These are phyloP conservation scores for Podospora comata DNA, from an alignment of 495 filamentous ascomycete genomes.

Conservation along the genomic window DNA sequence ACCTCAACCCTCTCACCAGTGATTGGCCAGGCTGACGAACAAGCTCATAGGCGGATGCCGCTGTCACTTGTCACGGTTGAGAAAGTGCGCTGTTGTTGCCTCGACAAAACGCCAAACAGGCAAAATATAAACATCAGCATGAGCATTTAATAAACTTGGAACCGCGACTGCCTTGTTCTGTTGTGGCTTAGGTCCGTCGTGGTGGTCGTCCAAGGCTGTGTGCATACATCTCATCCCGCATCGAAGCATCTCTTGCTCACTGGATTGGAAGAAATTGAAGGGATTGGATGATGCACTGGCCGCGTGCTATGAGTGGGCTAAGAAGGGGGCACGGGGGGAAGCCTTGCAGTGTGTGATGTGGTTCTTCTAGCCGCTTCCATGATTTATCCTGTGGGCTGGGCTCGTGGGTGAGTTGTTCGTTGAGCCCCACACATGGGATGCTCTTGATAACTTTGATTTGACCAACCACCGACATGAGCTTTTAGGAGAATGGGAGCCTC, in stretches of 20 bases:
- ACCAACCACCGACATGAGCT: slow-evolving; percentile 8
- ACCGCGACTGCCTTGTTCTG: neutral
- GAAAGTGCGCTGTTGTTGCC: neutral
- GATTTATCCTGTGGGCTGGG: slow-evolving; percentile 1
- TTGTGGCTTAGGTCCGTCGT: neutral
- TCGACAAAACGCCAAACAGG: neutral
- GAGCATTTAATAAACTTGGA: neutral
- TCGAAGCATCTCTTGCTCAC: neutral
- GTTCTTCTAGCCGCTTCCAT: slow-evolving; percentile 29
- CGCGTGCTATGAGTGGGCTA: slow-evolving; percentile 1
- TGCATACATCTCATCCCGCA: neutral
- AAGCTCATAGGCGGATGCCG: neutral
- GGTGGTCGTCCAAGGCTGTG: neutral
- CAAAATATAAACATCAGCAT: neutral
- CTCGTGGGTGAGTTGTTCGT: slow-evolving; percentile 16
- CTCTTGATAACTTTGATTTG: neutral
- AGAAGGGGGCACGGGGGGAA: neutral
- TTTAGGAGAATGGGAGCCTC: neutral
- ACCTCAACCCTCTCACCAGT: neutral
- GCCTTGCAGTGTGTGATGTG: slow-evolving; percentile 10
- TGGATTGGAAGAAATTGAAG: neutral
- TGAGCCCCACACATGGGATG: slow-evolving; percentile 5
- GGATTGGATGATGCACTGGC: neutral
- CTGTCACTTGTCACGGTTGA: neutral
- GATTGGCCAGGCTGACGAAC: neutral